Base-by-base conservation (phyloP, 495 filamentous ascomycete genomes). In the Hyaloscypha bicolor region DNA sequence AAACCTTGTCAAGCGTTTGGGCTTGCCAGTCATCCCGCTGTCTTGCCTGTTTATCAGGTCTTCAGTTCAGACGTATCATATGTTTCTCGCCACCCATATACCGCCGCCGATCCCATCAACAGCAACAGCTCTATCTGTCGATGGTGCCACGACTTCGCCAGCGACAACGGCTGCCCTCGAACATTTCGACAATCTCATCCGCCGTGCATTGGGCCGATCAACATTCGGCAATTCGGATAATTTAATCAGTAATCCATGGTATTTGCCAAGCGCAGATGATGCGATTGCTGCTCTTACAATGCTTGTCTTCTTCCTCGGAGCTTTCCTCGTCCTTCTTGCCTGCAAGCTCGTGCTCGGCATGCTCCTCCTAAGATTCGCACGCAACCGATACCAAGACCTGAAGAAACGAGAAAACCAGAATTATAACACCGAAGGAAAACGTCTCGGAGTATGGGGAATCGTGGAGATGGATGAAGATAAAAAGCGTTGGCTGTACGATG, bases 11-110 rank as follows among this genome's bases (percentile, higher is more conserved):
- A 91, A 93, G 60, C 89, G 95, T 21, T 84, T 99, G 16, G 95
- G 95, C 31, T 85, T 99, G 2, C 95, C 95, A 0, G 89, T 99
- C 33, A 88, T 99, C 60, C 95, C 95, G 0, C 81, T 99, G 19
- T 91, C 93, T 6, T 97, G 93, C 72, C 90, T 99, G 61, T 98
- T 98, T 79, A 94, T 99, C 75, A 89, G 95, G 32, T 91, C 96
- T 42, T 92, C 91, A 3, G 85, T 98, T 22, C 95, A 99, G 76
- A 97, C 94, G 12, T 99, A 99, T 78, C 91, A 97, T 77, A 97
- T 97, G 94, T 96, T 98, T 78, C 86, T 98, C 12, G 90, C 94
- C 8, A 93, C 91, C 0, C 85, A 96, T 68, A 80, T 96, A 16
- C 91, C 92, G 9, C 84, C 87, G 3, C 90, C 91, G 0, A 81